Evolutionary conservation across 1,284 basidiomycete genomes (phyloP).

Genomic region (Apiotrichum sp.): DNA sequence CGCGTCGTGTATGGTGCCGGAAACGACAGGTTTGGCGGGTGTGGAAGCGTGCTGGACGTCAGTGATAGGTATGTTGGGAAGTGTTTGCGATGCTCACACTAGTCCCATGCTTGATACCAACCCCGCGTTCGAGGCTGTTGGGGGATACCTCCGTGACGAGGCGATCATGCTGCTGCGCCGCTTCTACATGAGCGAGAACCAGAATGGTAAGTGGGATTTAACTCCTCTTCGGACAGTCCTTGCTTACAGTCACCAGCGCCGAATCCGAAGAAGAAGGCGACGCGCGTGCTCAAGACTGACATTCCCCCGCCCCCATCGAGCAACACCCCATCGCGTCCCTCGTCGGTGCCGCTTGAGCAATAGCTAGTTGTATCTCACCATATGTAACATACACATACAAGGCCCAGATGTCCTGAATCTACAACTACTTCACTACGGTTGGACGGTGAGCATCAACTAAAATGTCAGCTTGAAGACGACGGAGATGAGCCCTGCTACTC

Average conservation of each 20-base stretch:
- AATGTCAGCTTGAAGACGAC: not conserved
- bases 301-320: slow-evolving; percentile 39
- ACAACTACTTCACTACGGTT: slow-evolving; percentile 22
- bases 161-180: slow-evolving; percentile 90
- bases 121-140: slow-evolving; percentile 66
- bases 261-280: slow-evolving; percentile 46
- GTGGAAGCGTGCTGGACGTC: slow-evolving; percentile 87
- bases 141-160: slow-evolving; percentile 82
- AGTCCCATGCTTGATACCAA: slow-evolving; percentile 58
- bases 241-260: slow-evolving; percentile 31
- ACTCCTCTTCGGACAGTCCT: not conserved
- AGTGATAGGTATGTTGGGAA: slow-evolving; percentile 58
- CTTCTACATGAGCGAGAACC: slow-evolving; percentile 94
- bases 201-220: slow-evolving; percentile 60
- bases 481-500: slow-evolving; percentile 5
- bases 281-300: slow-evolving; percentile 46
- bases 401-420: too few species aligned
- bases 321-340: slow-evolving; percentile 8
- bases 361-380: too few species aligned
- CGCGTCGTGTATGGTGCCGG: slow-evolving; percentile 89
- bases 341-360: slow-evolving; percentile 5
- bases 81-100: not conserved
- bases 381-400: too few species aligned
- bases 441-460: slow-evolving; percentile 38
- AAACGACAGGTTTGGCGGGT: slow-evolving; percentile 96